These are phyloP conservation scores for Endoconidiophora laricicola DNA, from an alignment of 2,329 filamentous ascomycete genomes.

Conservation along the genomic window DNA sequence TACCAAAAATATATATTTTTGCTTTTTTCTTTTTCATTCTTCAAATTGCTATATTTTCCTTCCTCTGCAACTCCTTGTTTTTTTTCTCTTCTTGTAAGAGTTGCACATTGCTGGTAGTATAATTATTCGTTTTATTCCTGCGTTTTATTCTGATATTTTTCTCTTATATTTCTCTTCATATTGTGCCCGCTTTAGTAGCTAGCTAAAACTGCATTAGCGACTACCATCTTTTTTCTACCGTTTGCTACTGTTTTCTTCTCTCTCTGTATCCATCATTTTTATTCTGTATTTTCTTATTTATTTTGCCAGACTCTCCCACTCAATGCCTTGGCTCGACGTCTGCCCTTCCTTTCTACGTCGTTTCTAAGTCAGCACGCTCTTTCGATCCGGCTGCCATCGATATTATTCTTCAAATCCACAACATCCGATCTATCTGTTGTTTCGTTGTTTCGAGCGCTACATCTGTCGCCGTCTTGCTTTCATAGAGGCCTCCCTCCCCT, in stretches of 20 bases:
- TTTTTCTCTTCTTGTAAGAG: neutral
- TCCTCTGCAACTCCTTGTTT: neutral
- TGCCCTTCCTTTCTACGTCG: too few species aligned
- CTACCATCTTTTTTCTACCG: neutral
- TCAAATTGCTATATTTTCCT: neutral
- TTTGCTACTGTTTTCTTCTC: neutral
- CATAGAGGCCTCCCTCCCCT: neutral
- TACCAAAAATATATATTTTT: neutral
- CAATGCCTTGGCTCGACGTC: neutral
- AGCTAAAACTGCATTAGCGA: constrained; percentile 1
- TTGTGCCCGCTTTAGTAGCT: neutral
- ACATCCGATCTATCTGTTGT: neutral
- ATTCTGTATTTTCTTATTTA: too few species aligned
- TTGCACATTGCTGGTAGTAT: neutral
- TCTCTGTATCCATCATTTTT: neutral
- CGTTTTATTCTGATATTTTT: neutral
- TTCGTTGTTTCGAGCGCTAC: neutral
- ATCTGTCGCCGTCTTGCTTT: neutral
- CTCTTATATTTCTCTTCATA: neutral
- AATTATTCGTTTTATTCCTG: neutral
- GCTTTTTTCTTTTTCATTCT: neutral
- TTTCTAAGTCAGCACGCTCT: neutral
- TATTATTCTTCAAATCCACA: neutral
- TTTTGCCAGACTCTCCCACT: neutral
- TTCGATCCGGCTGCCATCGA: neutral